These are phyloP conservation scores for Clarireedia sp. DNA, from an alignment of 2,329 filamentous ascomycete species.

Conservation along the genomic window DNA sequence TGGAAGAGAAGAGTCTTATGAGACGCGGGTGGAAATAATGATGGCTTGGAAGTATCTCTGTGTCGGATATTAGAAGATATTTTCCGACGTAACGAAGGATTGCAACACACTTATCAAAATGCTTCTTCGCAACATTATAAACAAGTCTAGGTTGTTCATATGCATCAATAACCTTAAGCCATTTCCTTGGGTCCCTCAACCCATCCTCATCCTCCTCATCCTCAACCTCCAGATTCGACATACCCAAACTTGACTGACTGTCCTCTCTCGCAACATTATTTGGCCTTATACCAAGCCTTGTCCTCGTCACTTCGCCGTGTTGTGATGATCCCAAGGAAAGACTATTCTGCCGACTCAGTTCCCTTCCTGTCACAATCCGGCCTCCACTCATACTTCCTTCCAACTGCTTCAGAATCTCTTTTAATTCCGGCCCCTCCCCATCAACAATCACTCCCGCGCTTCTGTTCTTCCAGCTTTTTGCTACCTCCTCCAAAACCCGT, in stretches of 20 bases:
- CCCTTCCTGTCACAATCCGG: conserved; percentile 48
- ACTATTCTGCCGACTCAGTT: conserved; percentile 56
- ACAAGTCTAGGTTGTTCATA: conserved; percentile 75
- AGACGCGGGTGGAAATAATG: conserved; percentile 65
- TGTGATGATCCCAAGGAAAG: conserved; percentile 50
- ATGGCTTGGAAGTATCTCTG: conserved; percentile 56
- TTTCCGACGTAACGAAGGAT: conserved; percentile 12
- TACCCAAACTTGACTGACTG: conserved; percentile 57
- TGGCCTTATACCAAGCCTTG: conserved; percentile 47
- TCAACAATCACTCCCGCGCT: conserved; percentile 89
- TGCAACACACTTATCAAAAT: conserved; percentile 69
- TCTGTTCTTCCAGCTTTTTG: conserved; percentile 82
- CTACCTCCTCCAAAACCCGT: conserved; percentile 83
- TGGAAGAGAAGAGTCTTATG: conserved; percentile 83
- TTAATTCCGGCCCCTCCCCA: conserved; percentile 66
- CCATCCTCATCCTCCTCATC: conserved; percentile 47
- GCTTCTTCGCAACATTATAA: conserved; percentile 76
- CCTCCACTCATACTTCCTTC: conserved; percentile 90
- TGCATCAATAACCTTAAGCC: conserved; percentile 76
- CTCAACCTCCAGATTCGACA: conserved; percentile 45
- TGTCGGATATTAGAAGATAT: conserved; percentile 11
- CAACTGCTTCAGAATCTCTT: conserved; percentile 72
- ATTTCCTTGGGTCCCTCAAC: conserved; percentile 63
- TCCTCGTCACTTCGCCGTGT: conserved; percentile 45
- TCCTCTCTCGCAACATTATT: conserved; percentile 46